phyloP scores from a whole-genome alignment of 441 rosid genomes.

The Euphorbia celastroides region DNA sequence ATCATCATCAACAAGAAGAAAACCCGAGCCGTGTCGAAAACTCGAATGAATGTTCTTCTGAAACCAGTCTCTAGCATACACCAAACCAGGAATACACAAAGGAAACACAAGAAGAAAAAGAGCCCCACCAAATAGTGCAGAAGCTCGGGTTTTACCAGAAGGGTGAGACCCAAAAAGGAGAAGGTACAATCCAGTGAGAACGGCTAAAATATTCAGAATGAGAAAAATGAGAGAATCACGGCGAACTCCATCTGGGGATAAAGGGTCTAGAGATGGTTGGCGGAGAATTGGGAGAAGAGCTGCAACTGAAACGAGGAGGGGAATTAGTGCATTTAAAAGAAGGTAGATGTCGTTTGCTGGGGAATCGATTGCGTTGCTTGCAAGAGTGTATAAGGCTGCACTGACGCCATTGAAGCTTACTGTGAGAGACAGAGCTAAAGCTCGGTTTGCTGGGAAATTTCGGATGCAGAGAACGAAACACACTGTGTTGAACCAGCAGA shows the following conservation, averaged over 20 bases:
- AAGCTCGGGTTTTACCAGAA: conserved; percentile 29
- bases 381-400: conserved; percentile 78
- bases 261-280: conserved; percentile 74
- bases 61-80: conserved; percentile 77
- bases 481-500: conserved; percentile 98
- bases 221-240: conserved; percentile 73
- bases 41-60: conserved; percentile 51
- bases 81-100: conserved; percentile 68
- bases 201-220: conserved; percentile 56
- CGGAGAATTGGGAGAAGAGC: conserved; percentile 75
- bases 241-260: conserved; percentile 57
- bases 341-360: conserved; percentile 58
- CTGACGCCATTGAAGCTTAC: conserved; percentile 93
- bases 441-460: conserved; percentile 67
- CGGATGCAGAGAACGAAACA: conserved; percentile 85
- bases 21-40: conserved; percentile 52
- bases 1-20: conserved; percentile 69
- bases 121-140: conserved; percentile 64
- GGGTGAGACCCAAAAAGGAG: conserved; percentile 48
- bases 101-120: conserved; percentile 64
- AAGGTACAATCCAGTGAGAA: conserved; percentile 71
- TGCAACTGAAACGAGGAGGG: conserved; percentile 53
- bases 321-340: conserved; percentile 65
- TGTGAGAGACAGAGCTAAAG: conserved; percentile 85
- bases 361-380: conserved; percentile 58